A percentile compares a stretch with the other conserved stretches of the same genome.
Evolutionary conservation across 2,329 filamentous ascomycete species (phyloP).

Genomic region (Leptographium procerum): DNA sequence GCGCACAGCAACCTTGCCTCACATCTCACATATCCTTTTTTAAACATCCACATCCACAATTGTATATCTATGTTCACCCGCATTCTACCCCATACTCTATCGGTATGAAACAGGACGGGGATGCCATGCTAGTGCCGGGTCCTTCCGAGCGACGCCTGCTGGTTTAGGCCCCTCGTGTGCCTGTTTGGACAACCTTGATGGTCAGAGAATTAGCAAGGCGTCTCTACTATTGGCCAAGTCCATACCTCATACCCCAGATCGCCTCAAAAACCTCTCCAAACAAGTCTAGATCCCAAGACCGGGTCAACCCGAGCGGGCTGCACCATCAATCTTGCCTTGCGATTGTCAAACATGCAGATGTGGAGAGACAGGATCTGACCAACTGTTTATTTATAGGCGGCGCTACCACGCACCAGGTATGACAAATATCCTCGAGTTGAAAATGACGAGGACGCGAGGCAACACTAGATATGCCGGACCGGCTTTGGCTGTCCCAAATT

Average conservation of each 20-base stretch:
- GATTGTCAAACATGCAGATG: conserved; percentile 1
- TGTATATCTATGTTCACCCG: neutral
- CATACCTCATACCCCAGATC: neutral
- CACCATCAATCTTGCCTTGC: neutral
- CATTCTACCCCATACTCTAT: neutral
- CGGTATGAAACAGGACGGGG: neutral
- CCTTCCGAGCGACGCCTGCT: conserved; percentile 4
- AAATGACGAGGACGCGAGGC: neutral
- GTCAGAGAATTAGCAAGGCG: conserved; percentile 1
- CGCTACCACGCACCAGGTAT: conserved; percentile 65
- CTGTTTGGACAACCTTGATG: conserved; percentile 11
- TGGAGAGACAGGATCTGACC: conserved; percentile 15
- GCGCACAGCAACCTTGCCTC: neutral
- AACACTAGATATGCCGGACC: neutral
- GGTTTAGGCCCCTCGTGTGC: neutral
- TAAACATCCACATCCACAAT: neutral
- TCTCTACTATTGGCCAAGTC: conserved; percentile 5
- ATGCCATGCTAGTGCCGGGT: conserved; percentile 7
- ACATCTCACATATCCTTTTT: neutral
- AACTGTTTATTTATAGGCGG: conserved; percentile 43
- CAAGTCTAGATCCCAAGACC: neutral
- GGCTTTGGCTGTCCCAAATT: conserved; percentile 8
- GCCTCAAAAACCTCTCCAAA: neutral
- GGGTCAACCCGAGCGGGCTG: neutral
- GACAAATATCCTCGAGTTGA: conserved; percentile 15